These are phyloP conservation scores for Ophiobolus disseminans DNA, from an alignment of 2,329 filamentous ascomycete species.

Conservation along the genomic window DNA sequence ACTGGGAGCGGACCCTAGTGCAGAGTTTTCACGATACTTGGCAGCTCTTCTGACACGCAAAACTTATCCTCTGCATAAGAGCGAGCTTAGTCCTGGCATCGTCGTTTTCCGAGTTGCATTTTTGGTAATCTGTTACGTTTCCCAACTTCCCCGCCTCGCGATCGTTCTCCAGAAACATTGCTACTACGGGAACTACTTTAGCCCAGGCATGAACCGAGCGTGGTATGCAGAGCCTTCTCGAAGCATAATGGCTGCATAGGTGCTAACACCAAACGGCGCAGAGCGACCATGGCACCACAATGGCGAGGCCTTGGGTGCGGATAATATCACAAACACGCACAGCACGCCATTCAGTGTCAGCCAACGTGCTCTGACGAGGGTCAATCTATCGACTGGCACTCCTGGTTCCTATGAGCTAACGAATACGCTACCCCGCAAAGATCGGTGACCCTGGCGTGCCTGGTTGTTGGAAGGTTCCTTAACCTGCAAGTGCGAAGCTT, in stretches of 20 bases:
- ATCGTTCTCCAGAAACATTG: constrained; percentile 29
- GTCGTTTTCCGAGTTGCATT: constrained; percentile 25
- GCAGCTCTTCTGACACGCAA: constrained; percentile 23
- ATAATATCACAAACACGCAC: constrained; percentile 2
- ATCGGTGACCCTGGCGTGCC: constrained; percentile 31
- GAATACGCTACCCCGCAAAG: constrained; percentile 45
- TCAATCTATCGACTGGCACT: constrained; percentile 9
- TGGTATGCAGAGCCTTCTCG: constrained; percentile 9
- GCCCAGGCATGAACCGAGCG: constrained; percentile 32
- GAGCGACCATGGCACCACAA: not conserved
- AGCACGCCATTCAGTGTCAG: constrained; percentile 1
- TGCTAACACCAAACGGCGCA: constrained; percentile 2
- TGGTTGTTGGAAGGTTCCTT: constrained; percentile 16
- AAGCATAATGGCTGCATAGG: not conserved
- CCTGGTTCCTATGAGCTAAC: constrained; percentile 39
- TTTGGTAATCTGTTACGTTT: constrained; percentile 48
- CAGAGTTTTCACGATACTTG: constrained; percentile 30
- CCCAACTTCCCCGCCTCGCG: constrained; percentile 46
- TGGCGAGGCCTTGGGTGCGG: constrained; percentile 1
- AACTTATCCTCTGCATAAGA: constrained; percentile 27
- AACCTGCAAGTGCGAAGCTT: constrained; percentile 17
- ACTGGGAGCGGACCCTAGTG: constrained; percentile 20
- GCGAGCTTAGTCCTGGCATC: constrained; percentile 23
- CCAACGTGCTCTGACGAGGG: constrained; percentile 3
- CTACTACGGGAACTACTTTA: constrained; percentile 42